A percentile compares a stretch with the other conserved stretches of the same genome.
Evolutionary conservation across 1,284 basidiomycete species (phyloP).

Genomic region (Fomitopsis betulina): DNA sequence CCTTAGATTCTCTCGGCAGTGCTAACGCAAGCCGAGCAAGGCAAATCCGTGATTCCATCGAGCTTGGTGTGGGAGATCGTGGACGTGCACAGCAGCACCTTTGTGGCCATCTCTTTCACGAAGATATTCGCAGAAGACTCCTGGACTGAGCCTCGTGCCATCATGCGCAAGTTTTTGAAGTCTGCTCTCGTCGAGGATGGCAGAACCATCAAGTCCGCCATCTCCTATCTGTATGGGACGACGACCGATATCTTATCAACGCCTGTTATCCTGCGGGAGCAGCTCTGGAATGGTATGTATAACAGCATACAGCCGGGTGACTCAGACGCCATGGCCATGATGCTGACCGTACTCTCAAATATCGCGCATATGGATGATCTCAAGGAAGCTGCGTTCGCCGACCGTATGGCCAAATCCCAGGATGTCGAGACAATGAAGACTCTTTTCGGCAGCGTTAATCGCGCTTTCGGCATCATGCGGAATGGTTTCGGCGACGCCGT

Average conservation of each 20-base stretch:
- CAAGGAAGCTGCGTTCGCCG: slow-evolving; percentile 43
- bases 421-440: slow-evolving; percentile 19
- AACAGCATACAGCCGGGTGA: slow-evolving; percentile 54
- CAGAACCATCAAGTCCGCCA: slow-evolving; percentile 33
- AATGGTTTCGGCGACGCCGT: slow-evolving; percentile 60
- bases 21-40: slow-evolving; percentile 15
- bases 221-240: slow-evolving; percentile 29
- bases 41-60: slow-evolving; percentile 25
- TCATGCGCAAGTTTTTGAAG: slow-evolving; percentile 43
- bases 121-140: slow-evolving; percentile 35
- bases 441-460: slow-evolving; percentile 53
- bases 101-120: slow-evolving; percentile 61
- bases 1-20: slow-evolving; percentile 9
- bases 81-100: slow-evolving; percentile 52
- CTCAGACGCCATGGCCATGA: slow-evolving; percentile 45
- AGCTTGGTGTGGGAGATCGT: slow-evolving; percentile 37
- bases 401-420: slow-evolving; percentile 30
- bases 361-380: slow-evolving; percentile 67
- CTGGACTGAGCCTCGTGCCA: slow-evolving; percentile 48
- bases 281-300: slow-evolving; percentile 70
- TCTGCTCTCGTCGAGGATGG: slow-evolving; percentile 42
- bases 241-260: neutral
- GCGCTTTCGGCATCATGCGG: slow-evolving; percentile 49
- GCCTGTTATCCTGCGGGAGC: slow-evolving; percentile 40
- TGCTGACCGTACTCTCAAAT: slow-evolving; percentile 54